phyloP scores from a whole-genome alignment of 2,329 filamentous ascomycete species.

The Lecanicillium sp. region DNA sequence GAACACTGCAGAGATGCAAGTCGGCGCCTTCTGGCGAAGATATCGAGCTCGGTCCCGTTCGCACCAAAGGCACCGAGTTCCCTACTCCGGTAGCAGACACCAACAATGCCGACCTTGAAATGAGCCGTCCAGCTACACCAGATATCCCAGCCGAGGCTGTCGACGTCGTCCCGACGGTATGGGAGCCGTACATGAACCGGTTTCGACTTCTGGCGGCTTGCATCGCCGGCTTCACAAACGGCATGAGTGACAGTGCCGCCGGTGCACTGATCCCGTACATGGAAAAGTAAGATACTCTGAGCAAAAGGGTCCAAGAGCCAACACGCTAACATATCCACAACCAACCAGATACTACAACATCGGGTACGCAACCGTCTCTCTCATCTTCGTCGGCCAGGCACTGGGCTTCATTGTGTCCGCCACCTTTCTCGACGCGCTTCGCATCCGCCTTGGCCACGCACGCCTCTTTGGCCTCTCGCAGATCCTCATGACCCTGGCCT shows the following conservation, averaged over 20 bases:
- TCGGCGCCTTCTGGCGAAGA: background rate
- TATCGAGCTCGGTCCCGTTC: conserved; percentile 1
- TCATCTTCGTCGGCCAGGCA: conserved; percentile 76
- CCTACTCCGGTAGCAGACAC: background rate
- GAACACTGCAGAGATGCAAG: background rate
- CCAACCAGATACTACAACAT: conserved; percentile 55
- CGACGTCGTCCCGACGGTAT: conserved; percentile 48
- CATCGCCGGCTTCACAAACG: conserved; percentile 59
- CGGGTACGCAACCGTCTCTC: conserved; percentile 69
- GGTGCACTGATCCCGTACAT: conserved; percentile 78
- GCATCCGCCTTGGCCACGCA: conserved; percentile 56
- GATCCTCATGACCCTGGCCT: conserved; percentile 49
- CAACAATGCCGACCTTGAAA: conserved; percentile 35
- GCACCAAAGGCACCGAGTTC: background rate
- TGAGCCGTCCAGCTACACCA: conserved; percentile 44
- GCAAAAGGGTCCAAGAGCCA: background rate
- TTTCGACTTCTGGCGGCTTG: conserved; percentile 60
- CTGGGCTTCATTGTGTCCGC: conserved; percentile 69
- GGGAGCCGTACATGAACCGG: conserved; percentile 58
- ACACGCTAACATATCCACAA: background rate
- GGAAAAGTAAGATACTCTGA: conserved; percentile 40
- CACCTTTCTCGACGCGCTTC: conserved; percentile 57
- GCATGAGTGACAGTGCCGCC: conserved; percentile 66
- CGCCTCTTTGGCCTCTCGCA: conserved; percentile 54
- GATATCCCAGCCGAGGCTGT: conserved; percentile 25